Percentiles rank a stretch among this genome's conserved stretches.
phyloP scores from a whole-genome alignment of 2,329 filamentous ascomycete species.

The Knoxdaviesia proteae region DNA sequence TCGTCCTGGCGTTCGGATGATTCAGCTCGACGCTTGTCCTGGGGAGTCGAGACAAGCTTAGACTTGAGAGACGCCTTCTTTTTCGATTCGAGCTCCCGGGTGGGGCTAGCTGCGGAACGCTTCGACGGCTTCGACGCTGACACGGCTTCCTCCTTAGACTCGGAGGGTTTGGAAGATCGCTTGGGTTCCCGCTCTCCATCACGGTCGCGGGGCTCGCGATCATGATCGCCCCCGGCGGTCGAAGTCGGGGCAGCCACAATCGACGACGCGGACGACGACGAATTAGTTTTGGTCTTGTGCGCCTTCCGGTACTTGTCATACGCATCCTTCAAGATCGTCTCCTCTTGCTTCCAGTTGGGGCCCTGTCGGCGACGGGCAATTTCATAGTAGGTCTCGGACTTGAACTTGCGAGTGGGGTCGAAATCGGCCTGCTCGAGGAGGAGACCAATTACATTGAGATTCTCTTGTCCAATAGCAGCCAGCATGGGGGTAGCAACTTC shows the following conservation, averaged over 20 bases:
- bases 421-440: constrained; percentile 59
- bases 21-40: constrained; percentile 25
- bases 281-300: constrained; percentile 23
- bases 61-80: constrained; percentile 13
- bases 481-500: constrained; percentile 84
- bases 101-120: constrained; percentile 26
- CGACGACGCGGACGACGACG: constrained; percentile 14
- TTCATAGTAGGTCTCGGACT: constrained; percentile 68
- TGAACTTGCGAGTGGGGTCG: constrained; percentile 59
- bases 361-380: constrained; percentile 67
- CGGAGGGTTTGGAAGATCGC: constrained; percentile 18
- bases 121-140: constrained; percentile 14
- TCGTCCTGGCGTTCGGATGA: constrained; percentile 25
- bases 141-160: constrained; percentile 21
- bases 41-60: constrained; percentile 19
- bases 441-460: constrained; percentile 65
- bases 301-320: constrained; percentile 41
- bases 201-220: constrained; percentile 15
- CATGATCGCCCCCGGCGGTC: constrained; percentile 6
- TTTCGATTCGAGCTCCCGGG: constrained; percentile 23
- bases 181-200: constrained; percentile 21
- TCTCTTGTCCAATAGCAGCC: constrained; percentile 75
- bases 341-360: constrained; percentile 78
- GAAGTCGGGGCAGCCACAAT: constrained; percentile 4
- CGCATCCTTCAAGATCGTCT: constrained; percentile 55